Conservation (phyloP, 768 basidiomycete species). For the Pholiota conissans region DNA sequence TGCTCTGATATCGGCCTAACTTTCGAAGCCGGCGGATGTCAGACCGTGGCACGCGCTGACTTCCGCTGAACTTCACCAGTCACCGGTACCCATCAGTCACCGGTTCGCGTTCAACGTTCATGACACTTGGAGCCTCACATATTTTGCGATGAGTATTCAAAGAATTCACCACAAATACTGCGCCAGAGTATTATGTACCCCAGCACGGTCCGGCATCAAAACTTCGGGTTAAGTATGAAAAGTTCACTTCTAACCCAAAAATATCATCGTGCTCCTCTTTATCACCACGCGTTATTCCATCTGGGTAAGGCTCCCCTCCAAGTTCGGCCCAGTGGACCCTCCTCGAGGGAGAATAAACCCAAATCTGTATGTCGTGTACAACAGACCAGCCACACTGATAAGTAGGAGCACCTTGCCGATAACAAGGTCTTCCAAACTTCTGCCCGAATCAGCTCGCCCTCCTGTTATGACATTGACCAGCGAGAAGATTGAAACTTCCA, state of each 20-base stretch:
- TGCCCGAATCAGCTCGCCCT: not conserved
- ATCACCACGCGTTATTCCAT: not conserved
- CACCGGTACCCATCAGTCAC: too few relatives aligned
- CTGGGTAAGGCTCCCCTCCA: not conserved
- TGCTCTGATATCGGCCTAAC: not conserved
- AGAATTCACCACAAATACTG: too few relatives aligned
- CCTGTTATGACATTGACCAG: not conserved
- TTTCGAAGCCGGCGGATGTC: not conserved
- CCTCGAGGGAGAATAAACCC: not conserved
- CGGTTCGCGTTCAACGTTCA: too few relatives aligned
- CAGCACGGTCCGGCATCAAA: too few relatives aligned
- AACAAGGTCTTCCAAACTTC: not conserved
- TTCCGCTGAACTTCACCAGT: too few relatives aligned
- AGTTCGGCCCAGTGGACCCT: too few relatives aligned
- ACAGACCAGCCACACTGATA: not conserved
- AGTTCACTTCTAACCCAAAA: not conserved
- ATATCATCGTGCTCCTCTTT: not conserved
- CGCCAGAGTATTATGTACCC: too few relatives aligned
- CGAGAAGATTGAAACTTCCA: not conserved
- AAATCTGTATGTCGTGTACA: not conserved
- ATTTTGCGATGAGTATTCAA: not conserved
- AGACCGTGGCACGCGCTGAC: too few relatives aligned
- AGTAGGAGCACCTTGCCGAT: not conserved
- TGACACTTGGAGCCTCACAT: not conserved
- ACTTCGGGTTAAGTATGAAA: too few relatives aligned